Base-by-base conservation (phyloP, 2,329 filamentous ascomycete species). In the Aspergillus chevalieri region DNA sequence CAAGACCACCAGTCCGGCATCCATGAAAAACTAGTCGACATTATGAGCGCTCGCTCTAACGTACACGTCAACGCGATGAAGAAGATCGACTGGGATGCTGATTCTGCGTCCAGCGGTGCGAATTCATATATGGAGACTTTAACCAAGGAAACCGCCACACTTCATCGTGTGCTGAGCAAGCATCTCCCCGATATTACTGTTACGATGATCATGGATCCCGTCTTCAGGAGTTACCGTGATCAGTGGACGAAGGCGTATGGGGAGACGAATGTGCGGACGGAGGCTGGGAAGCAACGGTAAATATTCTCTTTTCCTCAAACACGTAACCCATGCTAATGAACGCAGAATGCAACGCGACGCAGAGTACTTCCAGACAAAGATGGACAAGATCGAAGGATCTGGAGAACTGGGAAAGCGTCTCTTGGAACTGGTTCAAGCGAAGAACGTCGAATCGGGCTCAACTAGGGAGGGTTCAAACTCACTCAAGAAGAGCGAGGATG, bases 1-100 rank as follows among this genome's bases (percentile, higher is more conserved):
- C 89, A 95, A 64, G 91, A 96, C 64, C 91, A 96, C 64, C 90
- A 95, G 65, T 84, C 85, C 54, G 90, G 82, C 53, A 95, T 96
- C 52, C 89, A 93, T 65, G 89, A 95, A 63, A 96, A 96, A 66
- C 75, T 96, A 1, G 87, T 95, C 15, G 89, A 95, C 56, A 95
- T 96, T 46, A 94, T 96, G 87, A 86, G 84, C 48, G 83, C 82
- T 1, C 82, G 90, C 4, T 88, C 89, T 1, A 74, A 81, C 3
- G 74, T 84, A 6, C 89, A 92, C 61, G 84, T 89, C 36, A 85
- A 84, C 63, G 80, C 82, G 21, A 84, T 95, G 75, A 85, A 81
- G 64, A 80, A 81, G 44, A 80, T 91, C 39, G 77, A 88, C 55
- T 95, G 89, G 86, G 85, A 92, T 56, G 63, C 72, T 10, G 69